A percentile compares a stretch with the other conserved stretches of the same genome.
These are phyloP conservation scores for Amylocystis lapponica DNA, from an alignment of 768 basidiomycete species.

Conservation along the genomic window DNA sequence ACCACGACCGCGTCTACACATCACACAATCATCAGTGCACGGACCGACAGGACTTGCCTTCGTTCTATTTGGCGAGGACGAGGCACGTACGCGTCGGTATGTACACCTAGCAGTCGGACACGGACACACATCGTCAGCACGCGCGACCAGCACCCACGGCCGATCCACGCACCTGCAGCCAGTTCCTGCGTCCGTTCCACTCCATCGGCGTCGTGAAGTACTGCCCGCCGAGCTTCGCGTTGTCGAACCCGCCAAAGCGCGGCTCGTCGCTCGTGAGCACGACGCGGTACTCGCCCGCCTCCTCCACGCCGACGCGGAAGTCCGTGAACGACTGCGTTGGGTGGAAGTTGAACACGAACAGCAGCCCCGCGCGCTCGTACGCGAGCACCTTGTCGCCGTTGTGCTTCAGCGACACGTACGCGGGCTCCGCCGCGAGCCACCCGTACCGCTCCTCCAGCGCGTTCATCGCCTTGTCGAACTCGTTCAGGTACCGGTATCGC, in stretches of 20 bases:
- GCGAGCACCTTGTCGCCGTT: conserved; percentile 91
- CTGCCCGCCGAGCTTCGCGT: conserved; percentile 55
- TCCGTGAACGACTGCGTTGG: conserved; percentile 86
- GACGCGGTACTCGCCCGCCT: conserved; percentile 77
- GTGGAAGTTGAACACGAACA: conserved; percentile 98
- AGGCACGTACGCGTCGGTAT: conserved; percentile 63
- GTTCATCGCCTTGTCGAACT: conserved; percentile 94
- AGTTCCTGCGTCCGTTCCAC: conserved; percentile 94
- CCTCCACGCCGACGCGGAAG: conserved; percentile 89
- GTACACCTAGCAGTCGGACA: conserved; percentile 47
- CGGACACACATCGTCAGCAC: background rate
- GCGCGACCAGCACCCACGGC: conserved; percentile 1
- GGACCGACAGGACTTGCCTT: too few relatives aligned
- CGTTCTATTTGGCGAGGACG: conserved; percentile 50
- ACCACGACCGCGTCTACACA: conserved; percentile 12
- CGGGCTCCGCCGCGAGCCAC: conserved; percentile 84
- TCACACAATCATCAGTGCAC: too few relatives aligned
- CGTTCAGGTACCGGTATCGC: conserved; percentile 92
- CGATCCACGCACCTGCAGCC: conserved; percentile 61
- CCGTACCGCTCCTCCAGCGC: conserved; percentile 67
- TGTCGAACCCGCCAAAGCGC: conserved; percentile 85
- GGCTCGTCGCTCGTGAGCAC: conserved; percentile 83
- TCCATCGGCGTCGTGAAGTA: conserved; percentile 81
- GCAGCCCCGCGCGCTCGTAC: conserved; percentile 86
- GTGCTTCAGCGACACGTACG: conserved; percentile 91